Conservation (phyloP, 2,329 filamentous ascomycete genomes). For the Pestalotiopsis sp. region DNA sequence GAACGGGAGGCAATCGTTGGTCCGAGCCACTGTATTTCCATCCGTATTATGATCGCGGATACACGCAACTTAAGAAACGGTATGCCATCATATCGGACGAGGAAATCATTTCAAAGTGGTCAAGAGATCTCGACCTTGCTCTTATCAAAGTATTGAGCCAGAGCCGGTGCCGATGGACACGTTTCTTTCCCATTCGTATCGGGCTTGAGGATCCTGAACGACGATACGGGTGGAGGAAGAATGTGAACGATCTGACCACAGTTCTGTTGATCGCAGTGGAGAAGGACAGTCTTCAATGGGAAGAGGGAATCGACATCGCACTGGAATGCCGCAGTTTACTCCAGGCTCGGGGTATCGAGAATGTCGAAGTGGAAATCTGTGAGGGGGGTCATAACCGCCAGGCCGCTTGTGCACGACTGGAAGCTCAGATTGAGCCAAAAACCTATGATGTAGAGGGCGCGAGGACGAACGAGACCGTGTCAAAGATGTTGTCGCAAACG, state of each 20-base stretch:
- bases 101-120: too few species aligned
- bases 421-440: not conserved
- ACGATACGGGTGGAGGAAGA: not conserved
- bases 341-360: not conserved
- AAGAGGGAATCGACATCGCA: slow-evolving; percentile 12
- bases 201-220: not conserved
- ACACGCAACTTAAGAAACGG: too few species aligned
- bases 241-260: not conserved
- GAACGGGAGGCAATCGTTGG: too few species aligned
- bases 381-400: slow-evolving; percentile 1
- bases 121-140: too few species aligned
- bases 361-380: slow-evolving; percentile 14
- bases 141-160: too few species aligned
- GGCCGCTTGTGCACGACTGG: slow-evolving; percentile 4
- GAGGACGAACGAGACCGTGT: not conserved
- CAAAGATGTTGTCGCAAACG: not conserved
- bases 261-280: slow-evolving; percentile 14
- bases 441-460: not conserved
- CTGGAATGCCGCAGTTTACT: slow-evolving; percentile 15
- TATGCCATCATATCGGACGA: too few species aligned
- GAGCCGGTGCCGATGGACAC: slow-evolving; percentile 2
- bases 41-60: too few species aligned
- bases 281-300: slow-evolving; percentile 11
- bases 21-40: too few species aligned
- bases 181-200: slow-evolving; percentile 14